Evolutionary conservation across 106 monocot genomes (phyloP).

Genomic region (Ottelia alismoides): DNA sequence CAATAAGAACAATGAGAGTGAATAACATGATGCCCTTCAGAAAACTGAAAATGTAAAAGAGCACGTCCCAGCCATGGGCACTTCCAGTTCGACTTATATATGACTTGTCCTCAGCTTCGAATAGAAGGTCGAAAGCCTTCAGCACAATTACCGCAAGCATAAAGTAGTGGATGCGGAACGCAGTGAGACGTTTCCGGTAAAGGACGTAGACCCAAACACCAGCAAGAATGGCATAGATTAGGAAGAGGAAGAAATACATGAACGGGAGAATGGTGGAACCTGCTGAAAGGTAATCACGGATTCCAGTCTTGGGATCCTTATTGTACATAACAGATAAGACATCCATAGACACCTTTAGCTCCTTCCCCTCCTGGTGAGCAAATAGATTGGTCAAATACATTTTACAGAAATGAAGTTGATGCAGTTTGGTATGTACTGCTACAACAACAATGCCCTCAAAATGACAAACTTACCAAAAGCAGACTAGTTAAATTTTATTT

Average conservation of each 20-base stretch:
- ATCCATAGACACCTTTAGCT: constrained; percentile 12
- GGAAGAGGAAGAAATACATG: constrained; percentile 12
- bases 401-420: too few species aligned
- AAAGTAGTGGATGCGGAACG: constrained; percentile 23
- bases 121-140: constrained; percentile 16
- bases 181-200: constrained; percentile 7
- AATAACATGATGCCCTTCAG: constrained; percentile 20
- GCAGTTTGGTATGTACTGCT: too few species aligned
- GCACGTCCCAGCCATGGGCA: constrained; percentile 25
- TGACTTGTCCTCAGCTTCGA: constrained; percentile 20
- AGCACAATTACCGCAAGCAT: constrained; percentile 21
- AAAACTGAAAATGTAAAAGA: constrained; percentile 24
- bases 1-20: constrained; percentile 21
- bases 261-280: constrained; percentile 8
- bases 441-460: too few species aligned
- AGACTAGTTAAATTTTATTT: too few species aligned
- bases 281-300: constrained; percentile 11
- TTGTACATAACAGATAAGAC: constrained; percentile 12
- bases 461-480: too few species aligned
- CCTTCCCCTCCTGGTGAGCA: too few species aligned
- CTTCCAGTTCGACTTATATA: constrained; percentile 17
- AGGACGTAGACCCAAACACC: constrained; percentile 12
- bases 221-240: constrained; percentile 10
- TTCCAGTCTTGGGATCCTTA: constrained; percentile 7
- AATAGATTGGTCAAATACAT: too few species aligned